phyloP scores from a whole-genome alignment of 345 rosid species.

The Adansonia digitata region DNA sequence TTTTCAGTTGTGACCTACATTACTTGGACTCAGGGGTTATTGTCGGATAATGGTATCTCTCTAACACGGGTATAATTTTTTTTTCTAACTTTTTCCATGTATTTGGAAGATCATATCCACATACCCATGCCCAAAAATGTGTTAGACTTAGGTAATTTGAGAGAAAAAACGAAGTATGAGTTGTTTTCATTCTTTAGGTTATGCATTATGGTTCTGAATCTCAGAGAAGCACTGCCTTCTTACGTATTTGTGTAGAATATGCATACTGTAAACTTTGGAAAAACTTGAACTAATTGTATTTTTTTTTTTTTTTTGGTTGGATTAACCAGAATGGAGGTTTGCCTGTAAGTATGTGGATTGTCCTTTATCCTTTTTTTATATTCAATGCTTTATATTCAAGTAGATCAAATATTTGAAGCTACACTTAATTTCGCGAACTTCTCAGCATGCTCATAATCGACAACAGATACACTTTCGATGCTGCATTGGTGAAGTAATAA shows the following conservation, averaged over 20 bases:
- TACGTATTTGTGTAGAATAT: not conserved
- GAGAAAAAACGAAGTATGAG: no score
- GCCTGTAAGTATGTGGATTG: constrained; percentile 38
- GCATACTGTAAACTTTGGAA: not conserved
- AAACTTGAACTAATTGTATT: constrained; percentile 26
- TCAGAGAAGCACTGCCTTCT: not conserved
- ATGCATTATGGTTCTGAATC: not conserved
- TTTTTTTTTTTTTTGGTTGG: constrained; percentile 34
- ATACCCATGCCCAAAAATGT: no score
- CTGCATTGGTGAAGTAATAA: constrained; percentile 73
- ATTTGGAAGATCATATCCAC: no score
- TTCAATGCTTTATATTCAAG: constrained; percentile 4
- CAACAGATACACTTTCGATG: constrained; percentile 22
- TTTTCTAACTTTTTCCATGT: no score
- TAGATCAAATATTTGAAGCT: constrained; percentile 2
- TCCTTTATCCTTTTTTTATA: not conserved
- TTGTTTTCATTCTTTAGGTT: not conserved
- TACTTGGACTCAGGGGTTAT: no score
- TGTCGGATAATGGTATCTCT: no score
- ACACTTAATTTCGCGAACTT: constrained; percentile 40
- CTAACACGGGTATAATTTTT: no score
- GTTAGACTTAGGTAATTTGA: no score
- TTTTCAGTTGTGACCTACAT: no score
- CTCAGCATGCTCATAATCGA: constrained; percentile 27
- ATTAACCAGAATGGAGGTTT: constrained; percentile 48